Conservation (phyloP, 1,139 yeast species). For the Lodderomyces orthopsilosis region DNA sequence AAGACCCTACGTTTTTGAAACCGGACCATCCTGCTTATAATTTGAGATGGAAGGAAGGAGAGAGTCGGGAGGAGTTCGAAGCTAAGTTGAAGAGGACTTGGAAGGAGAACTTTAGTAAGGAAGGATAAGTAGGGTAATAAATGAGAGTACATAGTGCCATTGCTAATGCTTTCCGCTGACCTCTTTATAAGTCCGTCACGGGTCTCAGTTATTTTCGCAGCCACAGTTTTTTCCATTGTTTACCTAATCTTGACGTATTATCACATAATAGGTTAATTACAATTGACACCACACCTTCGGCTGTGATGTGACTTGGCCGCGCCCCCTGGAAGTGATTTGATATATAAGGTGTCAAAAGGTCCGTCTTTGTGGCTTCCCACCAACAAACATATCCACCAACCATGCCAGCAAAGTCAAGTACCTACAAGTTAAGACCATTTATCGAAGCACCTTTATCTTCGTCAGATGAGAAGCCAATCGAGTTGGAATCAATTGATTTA, state of each 20-base stretch:
- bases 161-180: too few relatives aligned
- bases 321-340: not conserved
- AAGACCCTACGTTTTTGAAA: conserved; percentile 15
- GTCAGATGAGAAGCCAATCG: conserved; percentile 20
- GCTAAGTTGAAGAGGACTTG: conserved; percentile 17
- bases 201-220: conserved; percentile 5
- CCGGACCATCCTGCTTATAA: conserved; percentile 35
- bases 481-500: conserved; percentile 37
- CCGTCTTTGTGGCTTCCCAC: not conserved
- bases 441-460: conserved; percentile 24
- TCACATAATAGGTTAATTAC: not conserved
- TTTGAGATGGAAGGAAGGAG: conserved; percentile 37
- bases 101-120: conserved; percentile 12
- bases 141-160: too few relatives aligned
- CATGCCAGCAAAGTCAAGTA: conserved; percentile 15
- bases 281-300: conserved; percentile 3
- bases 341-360: not conserved
- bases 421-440: conserved; percentile 34
- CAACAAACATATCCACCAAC: not conserved
- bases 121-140: not conserved
- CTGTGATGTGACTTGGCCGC: not conserved
- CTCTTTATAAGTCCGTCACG: too few relatives aligned
- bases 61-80: conserved; percentile 34
- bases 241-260: not conserved
- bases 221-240: conserved; percentile 5